Base-by-base conservation (phyloP, 1,284 basidiomycete species). In the Fereydounia khargensis region DNA sequence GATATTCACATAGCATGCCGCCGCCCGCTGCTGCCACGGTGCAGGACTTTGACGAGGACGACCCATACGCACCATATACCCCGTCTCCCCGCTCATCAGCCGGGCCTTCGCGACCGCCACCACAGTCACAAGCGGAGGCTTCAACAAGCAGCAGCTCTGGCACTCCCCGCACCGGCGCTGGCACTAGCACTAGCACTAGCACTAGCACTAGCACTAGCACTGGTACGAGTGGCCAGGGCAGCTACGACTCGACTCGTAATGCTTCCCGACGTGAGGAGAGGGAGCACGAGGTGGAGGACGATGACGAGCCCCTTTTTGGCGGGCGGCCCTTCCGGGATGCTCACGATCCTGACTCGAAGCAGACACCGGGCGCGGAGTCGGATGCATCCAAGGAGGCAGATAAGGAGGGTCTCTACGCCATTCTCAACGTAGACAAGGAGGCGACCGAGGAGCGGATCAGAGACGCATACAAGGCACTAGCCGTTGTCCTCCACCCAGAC, bases 401-500 rank as follows among this genome's bases (percentile, higher is more conserved):
- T 24, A 63, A 62, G 13, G 54, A 50, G 19, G 44, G 63, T 18
- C 47, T 66, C 39, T 47, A 73, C 33, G 41, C 66, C 47, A 23
- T 87, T 34, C 80, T 88, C 35, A 88, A 88, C 60, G 76, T 89
- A 27, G 81, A 84, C 22, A 79, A 77, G 39, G 80, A 80, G 22
- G 86, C 87, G 0, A 81, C 84, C 2, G 80, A 82, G 39, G 77
- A 79, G 42, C 85, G 87, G 62, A 84, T 89, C 56, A 81, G 85
- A 39, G 87, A 89, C 48, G 81, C 85, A 35, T 86, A 88, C 71
- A 80, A 81, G 38, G 76, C 82, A 9, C 74, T 89, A 20, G 88
- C 87, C 1, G 70, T 89, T n/a, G 76, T 85, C n/a, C 86, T 88
- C 47, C 88, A 90, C 64, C 88, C 88, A 3, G 88, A 91, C 80